These are phyloP conservation scores for Tilletia walkeri DNA, from an alignment of 1,284 basidiomycete genomes.

Conservation along the genomic window DNA sequence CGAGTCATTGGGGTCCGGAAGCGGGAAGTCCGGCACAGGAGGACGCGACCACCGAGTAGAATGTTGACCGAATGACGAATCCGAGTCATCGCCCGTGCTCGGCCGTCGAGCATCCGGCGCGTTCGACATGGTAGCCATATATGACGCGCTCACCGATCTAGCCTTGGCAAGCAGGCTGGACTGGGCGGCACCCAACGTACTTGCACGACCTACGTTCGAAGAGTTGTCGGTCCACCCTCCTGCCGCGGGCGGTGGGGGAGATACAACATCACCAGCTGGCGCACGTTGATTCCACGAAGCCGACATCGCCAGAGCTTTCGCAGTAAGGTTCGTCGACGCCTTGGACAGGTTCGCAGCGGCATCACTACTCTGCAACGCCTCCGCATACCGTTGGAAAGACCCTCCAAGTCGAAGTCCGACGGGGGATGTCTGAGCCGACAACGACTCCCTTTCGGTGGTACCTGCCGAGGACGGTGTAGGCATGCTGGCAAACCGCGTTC, in stretches of 20 bases:
- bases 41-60: constrained; percentile 41
- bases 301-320: constrained; percentile 45
- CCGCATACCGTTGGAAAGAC: constrained; percentile 22
- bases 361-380: constrained; percentile 50
- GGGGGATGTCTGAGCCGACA: background rate
- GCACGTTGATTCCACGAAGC: constrained; percentile 30
- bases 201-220: background rate
- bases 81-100: constrained; percentile 1
- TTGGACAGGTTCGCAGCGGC: constrained; percentile 51
- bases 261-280: constrained; percentile 25
- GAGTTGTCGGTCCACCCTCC: constrained; percentile 10
- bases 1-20: constrained; percentile 35
- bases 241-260: constrained; percentile 20
- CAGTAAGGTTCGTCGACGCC: constrained; percentile 48
- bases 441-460: background rate
- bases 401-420: background rate
- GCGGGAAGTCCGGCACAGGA: constrained; percentile 43
- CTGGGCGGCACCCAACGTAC: constrained; percentile 3
- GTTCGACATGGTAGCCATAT: constrained; percentile 11
- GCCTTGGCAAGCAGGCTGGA: constrained; percentile 31
- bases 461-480: background rate
- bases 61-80: constrained; percentile 31
- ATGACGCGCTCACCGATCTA: constrained; percentile 21
- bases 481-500: constrained; percentile 10
- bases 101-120: background rate